Evolutionary conservation across 768 basidiomycete species (phyloP).

Genomic region (Leccinum sublutescens): DNA sequence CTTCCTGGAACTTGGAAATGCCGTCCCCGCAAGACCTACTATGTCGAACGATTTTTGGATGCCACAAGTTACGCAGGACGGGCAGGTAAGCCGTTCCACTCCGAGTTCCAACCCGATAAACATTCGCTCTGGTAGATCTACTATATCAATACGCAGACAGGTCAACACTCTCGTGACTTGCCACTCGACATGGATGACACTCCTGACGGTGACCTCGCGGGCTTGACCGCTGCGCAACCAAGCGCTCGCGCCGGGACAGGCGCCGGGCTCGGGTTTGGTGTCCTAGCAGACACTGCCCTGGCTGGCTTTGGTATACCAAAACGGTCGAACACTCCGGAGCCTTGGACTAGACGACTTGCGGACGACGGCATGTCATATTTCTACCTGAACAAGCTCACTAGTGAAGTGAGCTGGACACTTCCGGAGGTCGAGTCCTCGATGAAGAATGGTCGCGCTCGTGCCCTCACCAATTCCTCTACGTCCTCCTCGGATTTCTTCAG

Average conservation of each 20-base stretch:
- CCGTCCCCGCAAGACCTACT: constrained; percentile 30
- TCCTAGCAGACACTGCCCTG: constrained; percentile 34
- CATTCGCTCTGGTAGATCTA: constrained; percentile 62
- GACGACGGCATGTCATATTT: constrained; percentile 83
- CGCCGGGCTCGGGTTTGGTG: constrained; percentile 48
- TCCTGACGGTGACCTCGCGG: constrained; percentile 62
- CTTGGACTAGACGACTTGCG: constrained; percentile 78
- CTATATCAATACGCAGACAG: constrained; percentile 90
- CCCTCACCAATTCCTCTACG: constrained; percentile 34
- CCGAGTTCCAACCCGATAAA: background rate
- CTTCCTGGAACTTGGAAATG: constrained; percentile 32
- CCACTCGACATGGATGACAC: constrained; percentile 70
- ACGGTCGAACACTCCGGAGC: constrained; percentile 65
- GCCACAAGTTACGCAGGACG: constrained; percentile 77
- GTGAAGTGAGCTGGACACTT: constrained; percentile 64
- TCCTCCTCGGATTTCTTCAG: constrained; percentile 30
- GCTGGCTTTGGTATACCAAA: constrained; percentile 63
- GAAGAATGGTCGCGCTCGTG: constrained; percentile 34
- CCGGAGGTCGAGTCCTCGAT: constrained; percentile 43
- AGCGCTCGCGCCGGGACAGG: constrained; percentile 55
- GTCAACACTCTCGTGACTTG: constrained; percentile 79
- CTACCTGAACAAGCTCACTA: constrained; percentile 71
- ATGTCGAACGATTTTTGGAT: constrained; percentile 84
- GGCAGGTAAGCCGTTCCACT: constrained; percentile 60
- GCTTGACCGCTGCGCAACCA: constrained; percentile 51